These are phyloP conservation scores for peach (Prunus persica) DNA, from an alignment of 306 rosid species.

Conservation along the genomic window DNA sequence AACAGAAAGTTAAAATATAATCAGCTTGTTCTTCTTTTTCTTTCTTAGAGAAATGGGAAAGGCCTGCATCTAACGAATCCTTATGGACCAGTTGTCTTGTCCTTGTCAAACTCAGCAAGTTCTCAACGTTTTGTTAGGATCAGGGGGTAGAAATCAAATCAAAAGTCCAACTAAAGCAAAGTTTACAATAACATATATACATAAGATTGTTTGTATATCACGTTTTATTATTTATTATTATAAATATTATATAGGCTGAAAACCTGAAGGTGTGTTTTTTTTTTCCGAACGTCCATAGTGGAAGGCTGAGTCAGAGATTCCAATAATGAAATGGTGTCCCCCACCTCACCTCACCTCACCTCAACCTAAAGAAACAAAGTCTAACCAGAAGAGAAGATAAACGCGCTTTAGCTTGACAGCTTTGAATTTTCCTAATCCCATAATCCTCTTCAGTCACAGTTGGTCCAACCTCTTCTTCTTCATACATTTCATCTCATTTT, in stretches of 20 bases:
- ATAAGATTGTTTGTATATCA: not conserved
- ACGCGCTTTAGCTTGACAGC: conserved; percentile 30
- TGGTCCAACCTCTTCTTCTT: too few relatives aligned
- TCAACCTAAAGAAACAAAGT: not conserved
- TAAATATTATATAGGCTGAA: not conserved
- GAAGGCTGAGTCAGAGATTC: conserved; percentile 36
- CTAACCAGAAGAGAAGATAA: not conserved
- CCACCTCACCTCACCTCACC: conserved; percentile 12
- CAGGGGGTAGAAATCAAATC: not conserved
- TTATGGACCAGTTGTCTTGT: not conserved
- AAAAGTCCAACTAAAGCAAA: not conserved
- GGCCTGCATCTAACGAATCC: not conserved
- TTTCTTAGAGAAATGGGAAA: too few relatives aligned
- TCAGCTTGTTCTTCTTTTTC: too few relatives aligned
- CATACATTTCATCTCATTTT: too few relatives aligned
- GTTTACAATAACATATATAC: not conserved
- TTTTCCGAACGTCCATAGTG: conserved; percentile 16
- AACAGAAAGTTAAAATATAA: too few relatives aligned
- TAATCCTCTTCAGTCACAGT: too few relatives aligned
- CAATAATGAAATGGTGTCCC: conserved; percentile 27
- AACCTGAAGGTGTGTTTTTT: not conserved
- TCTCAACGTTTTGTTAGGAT: not conserved
- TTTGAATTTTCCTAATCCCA: not conserved
- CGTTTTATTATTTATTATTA: too few relatives aligned
- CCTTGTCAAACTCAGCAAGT: not conserved